Evolutionary conservation across 495 filamentous ascomycete genomes (phyloP).

Genomic region (Penicillium bialowiezense): DNA sequence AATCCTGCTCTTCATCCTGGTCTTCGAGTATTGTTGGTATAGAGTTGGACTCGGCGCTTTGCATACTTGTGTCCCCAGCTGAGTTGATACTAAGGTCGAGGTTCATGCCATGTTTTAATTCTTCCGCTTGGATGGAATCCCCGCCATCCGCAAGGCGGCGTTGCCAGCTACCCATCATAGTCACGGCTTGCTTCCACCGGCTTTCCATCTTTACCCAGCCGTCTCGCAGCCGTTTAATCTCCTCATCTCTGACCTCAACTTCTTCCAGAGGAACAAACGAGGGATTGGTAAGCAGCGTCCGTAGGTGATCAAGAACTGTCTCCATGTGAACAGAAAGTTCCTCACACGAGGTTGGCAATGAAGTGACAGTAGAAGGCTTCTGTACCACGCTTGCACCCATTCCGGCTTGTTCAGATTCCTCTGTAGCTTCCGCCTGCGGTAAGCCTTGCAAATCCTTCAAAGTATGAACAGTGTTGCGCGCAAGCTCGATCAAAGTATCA

Average conservation of each 20-base stretch:
- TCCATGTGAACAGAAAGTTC: conserved; percentile 71
- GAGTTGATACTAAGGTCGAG: conserved; percentile 59
- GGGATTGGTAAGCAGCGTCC: conserved; percentile 83
- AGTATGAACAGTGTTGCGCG: conserved; percentile 66
- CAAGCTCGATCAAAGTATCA: conserved; percentile 71
- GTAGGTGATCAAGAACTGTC: conserved; percentile 70
- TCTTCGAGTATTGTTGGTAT: conserved; percentile 54
- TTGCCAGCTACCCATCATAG: conserved; percentile 91
- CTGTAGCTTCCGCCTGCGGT: conserved; percentile 44
- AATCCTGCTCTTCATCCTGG: conserved; percentile 47
- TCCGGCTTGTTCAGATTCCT: conserved; percentile 34
- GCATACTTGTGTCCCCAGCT: conserved; percentile 39
- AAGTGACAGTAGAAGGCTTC: conserved; percentile 34
- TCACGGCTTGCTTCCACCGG: conserved; percentile 84
- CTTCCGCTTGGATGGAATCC: conserved; percentile 76
- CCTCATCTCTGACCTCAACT: conserved; percentile 84
- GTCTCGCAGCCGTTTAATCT: conserved; percentile 74
- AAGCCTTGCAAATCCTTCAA: conserved; percentile 79
- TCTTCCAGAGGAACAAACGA: conserved; percentile 96
- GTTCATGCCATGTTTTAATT: conserved; percentile 71
- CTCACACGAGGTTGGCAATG: conserved; percentile 61
- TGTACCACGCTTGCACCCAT: conserved; percentile 35
- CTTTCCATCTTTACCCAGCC: conserved; percentile 91
- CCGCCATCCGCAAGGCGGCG: conserved; percentile 76
- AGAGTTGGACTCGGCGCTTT: conserved; percentile 35